These are phyloP conservation scores for Viola pubescens DNA, from an alignment of 441 rosid species.

Conservation along the genomic window DNA sequence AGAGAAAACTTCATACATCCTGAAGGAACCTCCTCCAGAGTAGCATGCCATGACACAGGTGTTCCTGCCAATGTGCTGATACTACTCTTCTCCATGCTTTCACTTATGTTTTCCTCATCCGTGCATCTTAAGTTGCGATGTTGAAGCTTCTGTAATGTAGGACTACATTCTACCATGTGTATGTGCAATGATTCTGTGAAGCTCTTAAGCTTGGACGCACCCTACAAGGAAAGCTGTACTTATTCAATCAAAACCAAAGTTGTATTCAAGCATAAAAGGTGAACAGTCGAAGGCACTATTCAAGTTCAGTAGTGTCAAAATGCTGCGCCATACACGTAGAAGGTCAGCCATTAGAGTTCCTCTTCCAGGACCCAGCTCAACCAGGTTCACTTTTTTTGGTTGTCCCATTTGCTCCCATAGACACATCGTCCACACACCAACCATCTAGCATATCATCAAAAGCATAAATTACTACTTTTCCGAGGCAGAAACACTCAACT, in stretches of 20 bases:
- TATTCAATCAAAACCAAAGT: constrained; percentile 6
- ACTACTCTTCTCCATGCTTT: constrained; percentile 29
- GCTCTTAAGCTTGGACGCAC: constrained; percentile 59
- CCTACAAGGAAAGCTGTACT: constrained; percentile 37
- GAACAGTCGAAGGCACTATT: constrained; percentile 1
- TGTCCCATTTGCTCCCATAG: constrained; percentile 92
- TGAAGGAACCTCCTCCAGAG: constrained; percentile 73
- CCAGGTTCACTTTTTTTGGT: constrained; percentile 60
- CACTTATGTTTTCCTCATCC: constrained; percentile 29
- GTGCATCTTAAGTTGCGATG: constrained; percentile 51
- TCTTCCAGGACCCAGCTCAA: constrained; percentile 91
- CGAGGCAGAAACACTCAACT: background rate
- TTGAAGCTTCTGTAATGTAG: constrained; percentile 68
- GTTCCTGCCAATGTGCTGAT: constrained; percentile 49
- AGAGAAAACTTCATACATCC: constrained; percentile 53
- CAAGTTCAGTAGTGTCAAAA: constrained; percentile 9
- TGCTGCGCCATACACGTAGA: constrained; percentile 50
- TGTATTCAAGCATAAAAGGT: background rate
- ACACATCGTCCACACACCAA: constrained; percentile 88
- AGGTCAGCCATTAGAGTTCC: constrained; percentile 94
- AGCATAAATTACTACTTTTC: constrained; percentile 1
- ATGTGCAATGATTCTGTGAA: constrained; percentile 73
- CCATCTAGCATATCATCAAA: constrained; percentile 41
- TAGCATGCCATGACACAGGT: constrained; percentile 71
- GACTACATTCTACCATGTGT: constrained; percentile 91